These are phyloP conservation scores for Acephala macrosclerotiorum DNA, from an alignment of 2,329 filamentous ascomycete species.

Conservation along the genomic window DNA sequence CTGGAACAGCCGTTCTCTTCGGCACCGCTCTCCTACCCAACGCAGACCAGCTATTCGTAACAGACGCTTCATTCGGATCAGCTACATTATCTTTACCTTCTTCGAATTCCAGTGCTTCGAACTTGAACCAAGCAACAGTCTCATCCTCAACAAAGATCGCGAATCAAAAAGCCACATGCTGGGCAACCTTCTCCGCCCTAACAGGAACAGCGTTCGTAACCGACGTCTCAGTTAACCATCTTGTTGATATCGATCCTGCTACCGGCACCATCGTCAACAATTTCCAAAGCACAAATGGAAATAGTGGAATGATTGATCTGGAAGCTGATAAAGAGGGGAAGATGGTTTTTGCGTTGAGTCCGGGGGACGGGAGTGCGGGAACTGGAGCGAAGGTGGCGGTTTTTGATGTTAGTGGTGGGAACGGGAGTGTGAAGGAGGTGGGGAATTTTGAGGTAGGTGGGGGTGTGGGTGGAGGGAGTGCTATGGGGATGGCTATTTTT, in stretches of 20 bases:
- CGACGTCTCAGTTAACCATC: conserved; percentile 57
- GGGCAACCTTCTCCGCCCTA: conserved; percentile 57
- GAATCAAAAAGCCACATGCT: conserved; percentile 65
- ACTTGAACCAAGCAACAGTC: conserved; percentile 53
- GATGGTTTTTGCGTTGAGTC: conserved; percentile 62
- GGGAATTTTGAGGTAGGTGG: conserved; percentile 46
- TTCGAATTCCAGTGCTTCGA: conserved; percentile 1
- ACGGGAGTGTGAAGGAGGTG: conserved; percentile 36
- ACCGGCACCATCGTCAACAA: conserved; percentile 55
- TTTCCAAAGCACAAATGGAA: conserved; percentile 53
- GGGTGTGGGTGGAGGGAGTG: conserved; percentile 41
- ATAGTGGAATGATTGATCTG: conserved; percentile 64
- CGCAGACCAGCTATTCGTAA: conserved; percentile 53
- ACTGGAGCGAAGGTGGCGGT: conserved; percentile 46
- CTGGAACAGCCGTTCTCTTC: conserved; percentile 64
- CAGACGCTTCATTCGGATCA: conserved; percentile 65
- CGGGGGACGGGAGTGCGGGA: conserved; percentile 34
- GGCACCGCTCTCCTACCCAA: conserved; percentile 57
- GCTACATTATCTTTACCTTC: conserved; percentile 55
- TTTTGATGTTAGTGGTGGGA: conserved; percentile 47
- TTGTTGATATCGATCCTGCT: conserved; percentile 62
- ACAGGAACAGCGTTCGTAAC: conserved; percentile 64
- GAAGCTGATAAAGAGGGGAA: conserved; percentile 52
- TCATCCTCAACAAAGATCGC: conserved; percentile 45
- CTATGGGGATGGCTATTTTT: conserved; percentile 46